Evolutionary conservation across 208 protist genomes (phyloP).

Genomic region (Lotmaria passim): DNA sequence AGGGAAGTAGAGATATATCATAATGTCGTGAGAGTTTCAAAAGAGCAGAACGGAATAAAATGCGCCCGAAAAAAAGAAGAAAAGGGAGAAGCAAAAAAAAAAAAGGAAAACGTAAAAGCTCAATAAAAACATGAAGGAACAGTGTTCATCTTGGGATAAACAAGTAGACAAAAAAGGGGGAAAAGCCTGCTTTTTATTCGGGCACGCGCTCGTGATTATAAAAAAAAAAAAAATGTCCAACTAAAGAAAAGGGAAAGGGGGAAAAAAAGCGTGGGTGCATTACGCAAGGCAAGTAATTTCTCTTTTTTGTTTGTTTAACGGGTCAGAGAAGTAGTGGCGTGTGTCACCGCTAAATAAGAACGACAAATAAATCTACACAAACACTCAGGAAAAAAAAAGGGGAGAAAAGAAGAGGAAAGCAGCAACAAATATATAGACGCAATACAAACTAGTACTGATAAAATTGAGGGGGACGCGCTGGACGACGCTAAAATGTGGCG

Average conservation of each 20-base stretch:
- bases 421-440: constrained; percentile 6
- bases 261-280: constrained; percentile 7
- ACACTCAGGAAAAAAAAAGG: constrained; percentile 9
- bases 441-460: too few species aligned
- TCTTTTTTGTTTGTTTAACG: too few species aligned
- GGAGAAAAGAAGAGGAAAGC: constrained; percentile 1
- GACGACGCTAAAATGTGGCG: too few species aligned
- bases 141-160: not conserved
- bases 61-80: not conserved
- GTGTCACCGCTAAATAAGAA: not conserved
- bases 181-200: not conserved
- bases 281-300: not conserved
- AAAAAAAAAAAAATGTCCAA: constrained; percentile 8
- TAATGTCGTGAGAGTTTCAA: not conserved
- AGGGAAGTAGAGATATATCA: constrained; percentile 1
- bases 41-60: constrained; percentile 4
- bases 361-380: not conserved
- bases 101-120: constrained; percentile 7
- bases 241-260: constrained; percentile 8
- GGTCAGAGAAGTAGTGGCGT: too few species aligned
- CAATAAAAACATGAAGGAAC: not conserved
- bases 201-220: not conserved
- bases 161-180: constrained; percentile 19
- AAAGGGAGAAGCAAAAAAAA: not conserved
- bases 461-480: too few species aligned